These are phyloP conservation scores for Colletotrichum sp. DNA, from an alignment of 2,329 filamentous ascomycete species.

Conservation along the genomic window DNA sequence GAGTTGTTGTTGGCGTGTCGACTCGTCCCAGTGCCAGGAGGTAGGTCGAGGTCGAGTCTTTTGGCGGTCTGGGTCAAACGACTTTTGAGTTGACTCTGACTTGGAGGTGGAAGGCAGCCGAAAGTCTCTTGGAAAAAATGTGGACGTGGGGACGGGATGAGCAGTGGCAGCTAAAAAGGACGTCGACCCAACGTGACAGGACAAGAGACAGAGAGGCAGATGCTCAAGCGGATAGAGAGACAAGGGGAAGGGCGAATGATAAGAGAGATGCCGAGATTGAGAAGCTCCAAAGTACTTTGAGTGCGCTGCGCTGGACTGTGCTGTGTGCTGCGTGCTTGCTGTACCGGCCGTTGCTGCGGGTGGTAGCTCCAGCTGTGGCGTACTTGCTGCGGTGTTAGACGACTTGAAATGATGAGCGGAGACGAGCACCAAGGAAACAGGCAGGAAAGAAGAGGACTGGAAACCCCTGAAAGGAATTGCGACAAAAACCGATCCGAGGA, in stretches of 20 bases:
- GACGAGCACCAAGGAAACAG: slow-evolving; percentile 22
- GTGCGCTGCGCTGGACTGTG: neutral
- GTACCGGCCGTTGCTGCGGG: neutral
- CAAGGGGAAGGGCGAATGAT: slow-evolving; percentile 21
- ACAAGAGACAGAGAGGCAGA: neutral
- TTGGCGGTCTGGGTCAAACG: slow-evolving; percentile 3
- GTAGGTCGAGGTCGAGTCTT: slow-evolving; percentile 4
- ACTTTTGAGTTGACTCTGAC: slow-evolving; percentile 5
- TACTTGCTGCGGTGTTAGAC: neutral
- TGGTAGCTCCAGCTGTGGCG: neutral
- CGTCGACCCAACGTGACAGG: slow-evolving; percentile 21
- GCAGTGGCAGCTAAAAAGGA: slow-evolving; percentile 17
- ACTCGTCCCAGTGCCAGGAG: neutral
- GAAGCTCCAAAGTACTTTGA: slow-evolving; percentile 17
- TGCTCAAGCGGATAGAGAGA: slow-evolving; percentile 20
- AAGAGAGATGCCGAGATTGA: slow-evolving; percentile 17
- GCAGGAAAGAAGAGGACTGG: slow-evolving; percentile 22
- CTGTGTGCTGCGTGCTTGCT: neutral
- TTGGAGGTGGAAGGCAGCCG: slow-evolving; percentile 8
- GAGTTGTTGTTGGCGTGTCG: neutral
- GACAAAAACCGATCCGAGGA: slow-evolving; percentile 20
- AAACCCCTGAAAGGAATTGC: slow-evolving; percentile 23
- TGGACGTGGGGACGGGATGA: slow-evolving; percentile 19
- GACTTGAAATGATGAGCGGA: slow-evolving; percentile 20
- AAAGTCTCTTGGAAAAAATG: slow-evolving; percentile 21